These are phyloP conservation scores for Citrus australasica DNA, from an alignment of 345 rosid species.

Conservation along the genomic window DNA sequence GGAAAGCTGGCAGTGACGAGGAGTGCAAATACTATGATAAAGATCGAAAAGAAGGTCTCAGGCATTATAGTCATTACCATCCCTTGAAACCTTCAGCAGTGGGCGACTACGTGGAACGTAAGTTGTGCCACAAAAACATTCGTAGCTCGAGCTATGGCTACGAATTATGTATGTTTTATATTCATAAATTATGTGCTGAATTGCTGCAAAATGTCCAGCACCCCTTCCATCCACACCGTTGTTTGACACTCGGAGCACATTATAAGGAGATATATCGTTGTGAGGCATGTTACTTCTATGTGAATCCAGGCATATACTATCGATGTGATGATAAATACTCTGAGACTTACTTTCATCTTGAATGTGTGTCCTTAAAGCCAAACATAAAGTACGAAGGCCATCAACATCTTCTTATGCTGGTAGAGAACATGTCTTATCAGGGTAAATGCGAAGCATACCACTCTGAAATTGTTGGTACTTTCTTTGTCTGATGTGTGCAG, in stretches of 20 bases:
- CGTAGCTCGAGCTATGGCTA: background rate
- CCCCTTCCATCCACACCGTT: background rate
- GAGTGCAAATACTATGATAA: background rate
- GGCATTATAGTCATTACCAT: background rate
- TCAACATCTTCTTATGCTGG: no score
- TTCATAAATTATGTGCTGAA: no score
- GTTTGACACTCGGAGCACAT: background rate
- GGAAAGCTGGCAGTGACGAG: background rate
- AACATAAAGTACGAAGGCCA: background rate
- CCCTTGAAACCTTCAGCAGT: background rate
- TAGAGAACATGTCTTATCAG: no score
- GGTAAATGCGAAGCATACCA: no score
- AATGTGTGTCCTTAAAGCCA: background rate
- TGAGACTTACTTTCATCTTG: background rate
- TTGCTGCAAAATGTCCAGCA: background rate
- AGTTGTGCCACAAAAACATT: background rate
- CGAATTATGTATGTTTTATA: no score
- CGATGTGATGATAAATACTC: background rate
- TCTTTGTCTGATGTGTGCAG: no score
- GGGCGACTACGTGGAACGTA: background rate
- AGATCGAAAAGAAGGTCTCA: background rate
- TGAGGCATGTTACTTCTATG: background rate
- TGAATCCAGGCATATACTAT: background rate
- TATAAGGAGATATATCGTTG: background rate
- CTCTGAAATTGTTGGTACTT: no score